Evolutionary conservation across 1,284 basidiomycete species (phyloP).

Genomic region (Pisolithus thermaeus): DNA sequence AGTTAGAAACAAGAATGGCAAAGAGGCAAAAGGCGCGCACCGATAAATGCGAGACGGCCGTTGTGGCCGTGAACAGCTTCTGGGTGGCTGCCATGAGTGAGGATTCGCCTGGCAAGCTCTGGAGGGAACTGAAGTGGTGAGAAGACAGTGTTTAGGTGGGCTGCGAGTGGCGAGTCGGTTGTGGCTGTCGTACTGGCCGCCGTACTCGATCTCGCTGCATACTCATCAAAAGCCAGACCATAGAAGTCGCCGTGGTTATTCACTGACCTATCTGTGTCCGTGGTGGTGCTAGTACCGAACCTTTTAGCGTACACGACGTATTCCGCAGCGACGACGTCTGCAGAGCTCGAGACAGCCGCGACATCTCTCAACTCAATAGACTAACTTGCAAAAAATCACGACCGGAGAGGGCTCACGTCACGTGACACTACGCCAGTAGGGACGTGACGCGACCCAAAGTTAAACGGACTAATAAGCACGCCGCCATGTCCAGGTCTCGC

Average conservation of each 20-base stretch:
- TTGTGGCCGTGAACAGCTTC: conserved; percentile 64
- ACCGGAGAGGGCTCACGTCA: background rate
- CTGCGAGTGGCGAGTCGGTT: conserved; percentile 30
- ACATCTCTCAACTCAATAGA: conserved; percentile 5
- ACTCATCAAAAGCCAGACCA: background rate
- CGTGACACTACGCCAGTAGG: background rate
- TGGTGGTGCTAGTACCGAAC: conserved; percentile 7
- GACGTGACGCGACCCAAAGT: background rate
- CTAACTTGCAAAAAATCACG: background rate
- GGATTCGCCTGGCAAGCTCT: conserved; percentile 61
- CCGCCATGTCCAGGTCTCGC: background rate
- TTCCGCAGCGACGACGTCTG: conserved; percentile 5
- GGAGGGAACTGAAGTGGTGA: conserved; percentile 60
- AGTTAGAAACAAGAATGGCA: conserved; percentile 1
- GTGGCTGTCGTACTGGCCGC: background rate
- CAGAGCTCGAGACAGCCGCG: conserved; percentile 15
- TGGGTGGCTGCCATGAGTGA: conserved; percentile 71
- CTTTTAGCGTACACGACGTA: conserved; percentile 9
- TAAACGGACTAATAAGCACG: background rate
- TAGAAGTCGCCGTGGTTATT: conserved; percentile 5
- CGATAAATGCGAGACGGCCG: conserved; percentile 61
- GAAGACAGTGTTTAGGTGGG: conserved; percentile 60
- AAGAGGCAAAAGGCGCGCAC: conserved; percentile 32
- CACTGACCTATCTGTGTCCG: conserved; percentile 8
- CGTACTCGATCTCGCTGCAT: background rate